phyloP scores from a whole-genome alignment of 2,329 filamentous ascomycete species.

The Aureobasidium sp. region DNA sequence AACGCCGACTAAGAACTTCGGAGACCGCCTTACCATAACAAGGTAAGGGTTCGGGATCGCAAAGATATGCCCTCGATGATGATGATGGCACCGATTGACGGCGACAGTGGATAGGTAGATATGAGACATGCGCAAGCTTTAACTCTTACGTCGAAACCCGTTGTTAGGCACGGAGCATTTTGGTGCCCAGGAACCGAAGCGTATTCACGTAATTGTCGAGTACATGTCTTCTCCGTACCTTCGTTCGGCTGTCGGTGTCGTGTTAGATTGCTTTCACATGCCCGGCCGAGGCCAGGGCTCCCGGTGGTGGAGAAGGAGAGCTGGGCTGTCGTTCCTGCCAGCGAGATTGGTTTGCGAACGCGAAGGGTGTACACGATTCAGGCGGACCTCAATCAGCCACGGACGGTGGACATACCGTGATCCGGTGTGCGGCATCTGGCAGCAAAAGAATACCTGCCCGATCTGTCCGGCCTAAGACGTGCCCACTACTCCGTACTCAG shows the following conservation, averaged over 20 bases:
- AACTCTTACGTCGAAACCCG: background rate
- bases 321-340: background rate
- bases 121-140: constrained; percentile 7
- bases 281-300: background rate
- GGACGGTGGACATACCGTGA: background rate
- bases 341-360: background rate
- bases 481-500: background rate
- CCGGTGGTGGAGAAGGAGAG: background rate
- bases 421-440: background rate
- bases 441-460: background rate
- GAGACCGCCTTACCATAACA: background rate
- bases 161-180: constrained; percentile 7
- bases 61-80: background rate
- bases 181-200: background rate
- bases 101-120: background rate
- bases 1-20: background rate
- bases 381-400: constrained; percentile 2
- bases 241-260: background rate
- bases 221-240: background rate
- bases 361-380: background rate
- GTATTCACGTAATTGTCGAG: background rate
- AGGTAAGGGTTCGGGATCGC: background rate
- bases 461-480: background rate
- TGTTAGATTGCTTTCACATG: constrained; percentile 11
- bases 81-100: background rate